Conservation (phyloP, 2,329 filamentous ascomycete species). For the Alternaria arbusti region DNA sequence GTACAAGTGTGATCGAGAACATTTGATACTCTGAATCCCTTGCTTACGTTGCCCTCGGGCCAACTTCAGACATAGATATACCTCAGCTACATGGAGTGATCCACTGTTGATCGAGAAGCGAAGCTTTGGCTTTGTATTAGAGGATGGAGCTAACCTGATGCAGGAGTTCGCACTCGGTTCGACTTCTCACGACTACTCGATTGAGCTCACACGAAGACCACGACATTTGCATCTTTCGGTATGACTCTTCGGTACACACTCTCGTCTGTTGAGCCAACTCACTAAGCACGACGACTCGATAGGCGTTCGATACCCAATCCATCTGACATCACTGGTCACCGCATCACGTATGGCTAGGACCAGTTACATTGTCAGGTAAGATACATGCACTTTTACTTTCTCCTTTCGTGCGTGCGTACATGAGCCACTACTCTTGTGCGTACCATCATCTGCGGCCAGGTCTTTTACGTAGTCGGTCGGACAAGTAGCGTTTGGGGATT, state of each 20-base stretch:
- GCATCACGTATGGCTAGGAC: background rate
- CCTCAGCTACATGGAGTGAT: slow-evolving; percentile 1
- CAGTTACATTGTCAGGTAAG: slow-evolving; percentile 13
- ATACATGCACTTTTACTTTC: background rate
- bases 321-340: slow-evolving; percentile 1
- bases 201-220: slow-evolving; percentile 24
- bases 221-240: slow-evolving; percentile 29
- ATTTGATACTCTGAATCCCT: slow-evolving; percentile 13
- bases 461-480: background rate
- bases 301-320: slow-evolving; percentile 37
- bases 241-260: slow-evolving; percentile 23
- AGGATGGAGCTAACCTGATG: slow-evolving; percentile 10
- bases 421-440: background rate
- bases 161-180: slow-evolving; percentile 3
- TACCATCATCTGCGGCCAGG: background rate
- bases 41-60: slow-evolving; percentile 28
- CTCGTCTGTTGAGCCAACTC: slow-evolving; percentile 11
- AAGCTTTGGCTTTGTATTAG: background rate
- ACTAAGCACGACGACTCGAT: slow-evolving; percentile 31
- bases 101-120: background rate
- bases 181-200: background rate
- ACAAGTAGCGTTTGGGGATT: background rate
- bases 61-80: slow-evolving; percentile 19
- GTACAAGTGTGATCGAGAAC: background rate
- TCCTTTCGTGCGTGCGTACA: slow-evolving; percentile 1